Conservation (phyloP, 495 filamentous ascomycete species). For the Aspergillus ostianus region DNA sequence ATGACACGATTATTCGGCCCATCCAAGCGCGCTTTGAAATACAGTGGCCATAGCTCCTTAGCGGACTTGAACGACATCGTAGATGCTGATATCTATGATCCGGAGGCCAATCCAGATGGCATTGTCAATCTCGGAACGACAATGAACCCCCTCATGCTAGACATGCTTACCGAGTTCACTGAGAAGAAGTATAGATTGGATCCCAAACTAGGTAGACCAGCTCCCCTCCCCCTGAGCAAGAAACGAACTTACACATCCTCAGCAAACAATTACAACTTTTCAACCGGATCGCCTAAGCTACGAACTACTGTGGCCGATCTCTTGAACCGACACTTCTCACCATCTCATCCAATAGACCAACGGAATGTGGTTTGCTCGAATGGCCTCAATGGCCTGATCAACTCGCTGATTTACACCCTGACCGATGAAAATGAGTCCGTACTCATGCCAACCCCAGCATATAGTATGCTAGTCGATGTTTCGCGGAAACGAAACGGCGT, state of each 20-base stretch:
- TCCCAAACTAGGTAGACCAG: background rate
- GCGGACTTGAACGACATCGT: background rate
- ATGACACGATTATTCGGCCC: constrained; percentile 40
- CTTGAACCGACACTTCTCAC: background rate
- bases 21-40: background rate
- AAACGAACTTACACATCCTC: background rate
- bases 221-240: background rate
- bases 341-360: background rate
- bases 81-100: background rate
- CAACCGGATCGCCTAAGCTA: background rate
- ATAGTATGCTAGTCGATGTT: background rate
- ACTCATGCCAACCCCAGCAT: background rate
- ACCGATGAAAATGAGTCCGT: background rate
- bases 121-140: constrained; percentile 3
- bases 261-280: background rate
- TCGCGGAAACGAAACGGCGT: background rate
- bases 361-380: background rate
- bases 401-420: background rate
- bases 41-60: background rate
- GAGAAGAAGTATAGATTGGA: background rate
- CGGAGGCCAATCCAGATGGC: background rate
- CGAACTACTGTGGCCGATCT: background rate
- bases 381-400: background rate
- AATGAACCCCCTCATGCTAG: background rate
- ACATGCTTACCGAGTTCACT: background rate